Conservation (phyloP, 805 yeast genomes). For the Yamadazyma akitaensis region DNA sequence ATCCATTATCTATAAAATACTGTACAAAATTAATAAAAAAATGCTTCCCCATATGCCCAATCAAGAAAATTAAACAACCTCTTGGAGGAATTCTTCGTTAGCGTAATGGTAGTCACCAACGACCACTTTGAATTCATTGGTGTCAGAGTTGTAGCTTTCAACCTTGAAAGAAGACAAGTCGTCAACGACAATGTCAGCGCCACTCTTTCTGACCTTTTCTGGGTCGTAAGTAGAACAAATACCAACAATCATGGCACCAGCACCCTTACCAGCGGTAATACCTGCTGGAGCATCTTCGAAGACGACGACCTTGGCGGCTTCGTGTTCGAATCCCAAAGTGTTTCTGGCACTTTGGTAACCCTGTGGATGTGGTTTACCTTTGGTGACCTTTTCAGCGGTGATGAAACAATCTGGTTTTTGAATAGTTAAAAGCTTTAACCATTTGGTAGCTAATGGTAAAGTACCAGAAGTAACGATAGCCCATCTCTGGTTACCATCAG, state of each 20-base stretch:
- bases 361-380: conserved; percentile 86
- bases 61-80: conserved; percentile 3
- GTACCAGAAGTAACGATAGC: conserved; percentile 88
- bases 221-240: conserved; percentile 77
- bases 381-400: conserved; percentile 74
- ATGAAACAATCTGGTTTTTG: conserved; percentile 71
- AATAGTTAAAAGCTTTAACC: conserved; percentile 64
- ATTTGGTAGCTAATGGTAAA: conserved; percentile 67
- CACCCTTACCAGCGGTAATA: conserved; percentile 75
- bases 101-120: conserved; percentile 43
- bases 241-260: conserved; percentile 81
- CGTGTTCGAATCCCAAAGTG: conserved; percentile 38
- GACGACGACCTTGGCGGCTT: conserved; percentile 49
- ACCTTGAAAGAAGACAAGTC: conserved; percentile 64
- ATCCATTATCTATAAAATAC: background rate
- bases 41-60: background rate
- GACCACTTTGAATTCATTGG: conserved; percentile 42
- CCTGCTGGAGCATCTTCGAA: conserved; percentile 93
- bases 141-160: conserved; percentile 46
- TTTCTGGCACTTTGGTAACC: conserved; percentile 66
- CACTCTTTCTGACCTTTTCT: conserved; percentile 64
- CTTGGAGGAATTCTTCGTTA: conserved; percentile 36
- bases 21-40: conserved; percentile 1
- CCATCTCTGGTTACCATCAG: conserved; percentile 57
- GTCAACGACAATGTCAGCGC: conserved; percentile 79